phyloP scores from a whole-genome alignment of 169 alveolate species.

The Eimeria tenella region DNA sequence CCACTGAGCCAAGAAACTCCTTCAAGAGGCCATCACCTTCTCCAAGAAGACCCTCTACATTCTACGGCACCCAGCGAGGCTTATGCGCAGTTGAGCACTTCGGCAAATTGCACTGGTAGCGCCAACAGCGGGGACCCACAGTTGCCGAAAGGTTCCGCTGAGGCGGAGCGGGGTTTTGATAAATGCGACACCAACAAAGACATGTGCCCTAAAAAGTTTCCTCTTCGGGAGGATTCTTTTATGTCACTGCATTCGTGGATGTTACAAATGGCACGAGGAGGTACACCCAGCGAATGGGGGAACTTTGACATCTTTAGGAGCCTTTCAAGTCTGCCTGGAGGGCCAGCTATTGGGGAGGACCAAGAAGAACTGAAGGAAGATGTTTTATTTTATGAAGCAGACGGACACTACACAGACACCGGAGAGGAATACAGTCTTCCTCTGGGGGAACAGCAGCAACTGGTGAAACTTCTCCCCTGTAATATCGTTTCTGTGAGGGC shows the following conservation, averaged over 20 bases:
- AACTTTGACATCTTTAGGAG: background rate
- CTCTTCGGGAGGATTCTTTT: background rate
- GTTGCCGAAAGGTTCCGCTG: too few relatives aligned
- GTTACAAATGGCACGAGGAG: background rate
- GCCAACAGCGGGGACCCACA: too few relatives aligned
- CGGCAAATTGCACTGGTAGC: too few relatives aligned
- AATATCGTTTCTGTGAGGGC: constrained; percentile 51
- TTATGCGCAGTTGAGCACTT: background rate
- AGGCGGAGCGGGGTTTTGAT: too few relatives aligned
- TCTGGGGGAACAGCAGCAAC: constrained; percentile 57
- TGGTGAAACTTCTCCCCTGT: constrained; percentile 33
- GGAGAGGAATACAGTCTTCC: constrained; percentile 59
- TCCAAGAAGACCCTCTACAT: constrained; percentile 10
- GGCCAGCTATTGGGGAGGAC: constrained; percentile 4
- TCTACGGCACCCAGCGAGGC: background rate
- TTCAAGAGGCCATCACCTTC: background rate
- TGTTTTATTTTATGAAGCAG: constrained; percentile 40
- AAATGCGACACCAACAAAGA: background rate
- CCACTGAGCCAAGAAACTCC: background rate
- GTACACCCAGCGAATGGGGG: constrained; percentile 14
- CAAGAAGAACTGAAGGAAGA: constrained; percentile 6
- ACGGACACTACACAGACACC: constrained; percentile 53
- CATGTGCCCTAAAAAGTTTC: background rate
- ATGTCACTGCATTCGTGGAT: constrained; percentile 27
- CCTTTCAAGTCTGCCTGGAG: background rate